Conservation (phyloP, 83 land plant species). For the Picea abies region DNA sequence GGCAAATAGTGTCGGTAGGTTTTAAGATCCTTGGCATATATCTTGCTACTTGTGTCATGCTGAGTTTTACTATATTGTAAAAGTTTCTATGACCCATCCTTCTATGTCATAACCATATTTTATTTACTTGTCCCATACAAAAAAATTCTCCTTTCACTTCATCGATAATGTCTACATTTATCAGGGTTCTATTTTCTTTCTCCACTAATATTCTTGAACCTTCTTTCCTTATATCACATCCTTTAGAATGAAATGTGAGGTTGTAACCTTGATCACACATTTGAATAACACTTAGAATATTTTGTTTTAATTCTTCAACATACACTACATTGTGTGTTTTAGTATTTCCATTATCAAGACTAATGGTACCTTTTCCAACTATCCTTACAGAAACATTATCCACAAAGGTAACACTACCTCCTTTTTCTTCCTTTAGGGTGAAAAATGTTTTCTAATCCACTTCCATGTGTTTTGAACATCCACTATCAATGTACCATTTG, state of each 20-base stretch:
- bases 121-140: background rate
- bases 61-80: background rate
- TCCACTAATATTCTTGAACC: too few species aligned
- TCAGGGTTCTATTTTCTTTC: too few species aligned
- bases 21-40: background rate
- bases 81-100: background rate
- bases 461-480: background rate
- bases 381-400: background rate
- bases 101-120: background rate
- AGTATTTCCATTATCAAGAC: background rate
- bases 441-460: background rate
- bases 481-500: background rate
- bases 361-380: background rate
- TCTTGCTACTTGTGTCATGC: background rate
- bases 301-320: background rate
- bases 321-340: background rate
- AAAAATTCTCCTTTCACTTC: background rate
- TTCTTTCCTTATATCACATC: background rate
- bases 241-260: background rate
- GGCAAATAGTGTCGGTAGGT: background rate
- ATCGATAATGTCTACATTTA: background rate
- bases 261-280: background rate
- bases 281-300: background rate
- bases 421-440: background rate
- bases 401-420: background rate